Evolutionary conservation across 768 basidiomycete species (phyloP).

Genomic region (Sistotremastrum niveocremeum): DNA sequence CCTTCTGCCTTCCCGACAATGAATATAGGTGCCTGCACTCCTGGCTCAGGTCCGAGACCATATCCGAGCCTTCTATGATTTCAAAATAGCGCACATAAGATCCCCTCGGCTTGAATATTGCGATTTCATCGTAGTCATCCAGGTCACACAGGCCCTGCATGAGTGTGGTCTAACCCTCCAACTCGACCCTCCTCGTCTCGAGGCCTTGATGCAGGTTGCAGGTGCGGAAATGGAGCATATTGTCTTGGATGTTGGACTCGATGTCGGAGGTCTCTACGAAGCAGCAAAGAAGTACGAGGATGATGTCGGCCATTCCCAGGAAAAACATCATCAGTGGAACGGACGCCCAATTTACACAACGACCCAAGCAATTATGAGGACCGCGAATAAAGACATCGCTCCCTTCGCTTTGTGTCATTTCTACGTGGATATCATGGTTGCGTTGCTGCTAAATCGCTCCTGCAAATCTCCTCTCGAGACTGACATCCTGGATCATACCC

Average conservation of each 20-base stretch:
- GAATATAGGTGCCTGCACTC: slow-evolving; percentile 10
- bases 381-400: slow-evolving; percentile 11
- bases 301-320: slow-evolving; percentile 12
- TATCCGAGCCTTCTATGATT: slow-evolving; percentile 16
- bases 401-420: slow-evolving; percentile 15
- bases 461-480: neutral
- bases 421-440: slow-evolving; percentile 15
- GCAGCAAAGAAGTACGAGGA: slow-evolving; percentile 14
- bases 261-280: slow-evolving; percentile 11
- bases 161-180: slow-evolving; percentile 15
- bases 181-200: slow-evolving; percentile 12
- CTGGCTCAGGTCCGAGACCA: slow-evolving; percentile 15
- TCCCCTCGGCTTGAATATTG: slow-evolving; percentile 15
- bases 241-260: slow-evolving; percentile 16
- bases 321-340: neutral
- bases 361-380: slow-evolving; percentile 10
- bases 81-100: slow-evolving; percentile 4
- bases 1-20: too few relatives aligned
- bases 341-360: neutral
- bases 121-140: slow-evolving; percentile 12
- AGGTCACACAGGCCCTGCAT: slow-evolving; percentile 15
- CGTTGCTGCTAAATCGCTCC: slow-evolving; percentile 10
- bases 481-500: slow-evolving; percentile 4
- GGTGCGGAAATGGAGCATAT: slow-evolving; percentile 14
- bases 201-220: slow-evolving; percentile 8